Evolutionary conservation across 305 asterid species (phyloP), one percentile per base, ranked within the genome.

Genomic region (Fraxinus greggii): DNA sequence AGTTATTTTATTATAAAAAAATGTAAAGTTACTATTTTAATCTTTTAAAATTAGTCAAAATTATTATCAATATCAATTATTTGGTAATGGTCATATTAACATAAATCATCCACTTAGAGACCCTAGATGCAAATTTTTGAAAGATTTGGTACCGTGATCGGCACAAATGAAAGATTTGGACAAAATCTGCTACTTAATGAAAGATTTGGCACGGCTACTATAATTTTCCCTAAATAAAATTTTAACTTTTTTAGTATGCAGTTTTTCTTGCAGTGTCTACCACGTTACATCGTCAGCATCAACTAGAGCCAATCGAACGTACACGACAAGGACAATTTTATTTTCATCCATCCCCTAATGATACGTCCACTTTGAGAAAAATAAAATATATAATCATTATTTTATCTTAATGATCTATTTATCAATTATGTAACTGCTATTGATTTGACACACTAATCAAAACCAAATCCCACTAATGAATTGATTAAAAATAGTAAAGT

Each of bases 321-420:
- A 90, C 90, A 88, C 92, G 93, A 88, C 42, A 89, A 82, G 91
- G 92, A 88, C 90, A 86, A 82, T 77, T 29, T 29, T 84, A 82
- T 89, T 89, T 84, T 87, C 76, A 77, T 67, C 1, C 33, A 65
- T 24, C 67, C 79, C 80, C 87, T 54, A 77, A 82, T 63, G 84
- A 83, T 80, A 84, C 78, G 81, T 78, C 89, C 83, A 72, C 81
- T 83, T 40, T 72, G 59, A 33, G 40, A 65, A 65, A 65, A 65
- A 17, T 15, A 65, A 65, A 24, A 26, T 81, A 19, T 67, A 17
- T 70, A 31, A 23, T 51, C 35, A 56, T 33, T 51, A 28, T 76
- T 65, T 48, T 67, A 28, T 35, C 3, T 10, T 17, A 76, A 70
- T 33, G 36, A 5, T 72, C 73, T 54, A 51, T 45, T 81, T 33